phyloP scores from a whole-genome alignment of 768 basidiomycete genomes.

The Rhizopogon rudus region DNA sequence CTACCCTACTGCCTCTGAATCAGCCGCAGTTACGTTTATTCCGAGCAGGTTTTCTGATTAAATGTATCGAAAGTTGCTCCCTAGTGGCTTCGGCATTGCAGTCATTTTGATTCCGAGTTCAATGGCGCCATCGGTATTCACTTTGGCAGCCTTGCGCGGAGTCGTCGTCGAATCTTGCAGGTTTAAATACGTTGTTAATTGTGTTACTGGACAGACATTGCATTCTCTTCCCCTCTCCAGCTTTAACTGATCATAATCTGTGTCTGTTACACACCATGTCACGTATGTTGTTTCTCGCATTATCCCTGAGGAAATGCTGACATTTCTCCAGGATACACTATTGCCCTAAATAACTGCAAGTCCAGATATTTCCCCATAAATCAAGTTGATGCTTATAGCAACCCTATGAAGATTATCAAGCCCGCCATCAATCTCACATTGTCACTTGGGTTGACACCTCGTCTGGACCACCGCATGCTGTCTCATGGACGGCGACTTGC shows the following conservation, averaged over 20 bases:
- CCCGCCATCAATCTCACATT: slow-evolving; percentile 18
- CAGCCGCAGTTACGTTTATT: neutral
- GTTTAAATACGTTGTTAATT: slow-evolving; percentile 12
- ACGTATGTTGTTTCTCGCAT: neutral
- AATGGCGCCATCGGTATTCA: neutral
- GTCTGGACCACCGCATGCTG: slow-evolving; percentile 37
- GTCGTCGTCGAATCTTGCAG: neutral
- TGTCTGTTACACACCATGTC: slow-evolving; percentile 8
- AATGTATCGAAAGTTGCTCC: neutral
- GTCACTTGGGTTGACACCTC: slow-evolving; percentile 37
- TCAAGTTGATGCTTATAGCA: neutral
- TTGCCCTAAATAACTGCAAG: slow-evolving; percentile 45
- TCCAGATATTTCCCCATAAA: neutral
- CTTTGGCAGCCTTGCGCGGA: neutral
- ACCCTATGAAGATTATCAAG: slow-evolving; percentile 32
- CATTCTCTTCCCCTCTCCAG: neutral
- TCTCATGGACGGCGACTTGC: slow-evolving; percentile 50
- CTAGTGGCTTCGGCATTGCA: neutral
- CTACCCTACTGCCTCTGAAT: neutral
- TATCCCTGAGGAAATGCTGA: slow-evolving; percentile 7
- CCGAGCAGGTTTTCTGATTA: slow-evolving; percentile 4
- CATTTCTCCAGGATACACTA: slow-evolving; percentile 21
- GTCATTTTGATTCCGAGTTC: neutral
- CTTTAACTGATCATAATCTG: neutral
- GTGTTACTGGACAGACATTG: neutral